Evolutionary conservation across 2,329 filamentous ascomycete species (phyloP), one percentile per base, ranked within the genome.

Genomic region (Diaporthe citriasiana): DNA sequence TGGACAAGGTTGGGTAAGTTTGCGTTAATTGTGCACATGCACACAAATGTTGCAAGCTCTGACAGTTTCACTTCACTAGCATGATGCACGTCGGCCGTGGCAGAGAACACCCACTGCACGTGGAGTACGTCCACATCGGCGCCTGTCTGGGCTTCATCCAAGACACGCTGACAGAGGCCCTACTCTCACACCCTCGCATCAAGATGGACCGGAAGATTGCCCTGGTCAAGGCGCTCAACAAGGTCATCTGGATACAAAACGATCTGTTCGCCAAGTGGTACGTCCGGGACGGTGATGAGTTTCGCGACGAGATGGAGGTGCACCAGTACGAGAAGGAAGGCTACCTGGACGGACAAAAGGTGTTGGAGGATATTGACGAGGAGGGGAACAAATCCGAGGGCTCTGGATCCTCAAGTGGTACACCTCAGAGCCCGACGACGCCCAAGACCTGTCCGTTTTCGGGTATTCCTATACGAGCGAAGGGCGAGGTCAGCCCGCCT

Each of bases 221-320:
- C 30, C 87, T 96, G 6, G 88, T 95, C 60, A 93, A 93, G 80
- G 94, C 94, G 0, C 86, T 96, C 30, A 91, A 91, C 76, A 96
- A 97, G 82, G 91, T 96, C 35, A 92, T 96, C 77, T 96, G 94
- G 93, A 95, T 96, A 77, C 94, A 96, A 83, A 96, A 96, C 80
- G 94, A 96, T 82, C 87, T 96, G 40, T 94, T 96, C 81, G 93
- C 93, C n/a, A 93, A 93, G 81, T 95, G 93, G 92, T 93, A 95
- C 78, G 89, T 94, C 47, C 87, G 89, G 45, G 92, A 94, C 77
- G 91, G 92, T 66, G 89, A 91, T 47, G 93, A 94, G 81, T 90
- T 85, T 76, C 81, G 82, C 38, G 79, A 82, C 1, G 83, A 83
- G 22, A 84, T 85, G 17, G 85, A 86, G 71, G 85, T 86, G 60